Evolutionary conservation across 208 protist genomes (phyloP), one percentile per base, ranked within the genome.

Genomic region (Kentomonas sorsogonicus): DNA sequence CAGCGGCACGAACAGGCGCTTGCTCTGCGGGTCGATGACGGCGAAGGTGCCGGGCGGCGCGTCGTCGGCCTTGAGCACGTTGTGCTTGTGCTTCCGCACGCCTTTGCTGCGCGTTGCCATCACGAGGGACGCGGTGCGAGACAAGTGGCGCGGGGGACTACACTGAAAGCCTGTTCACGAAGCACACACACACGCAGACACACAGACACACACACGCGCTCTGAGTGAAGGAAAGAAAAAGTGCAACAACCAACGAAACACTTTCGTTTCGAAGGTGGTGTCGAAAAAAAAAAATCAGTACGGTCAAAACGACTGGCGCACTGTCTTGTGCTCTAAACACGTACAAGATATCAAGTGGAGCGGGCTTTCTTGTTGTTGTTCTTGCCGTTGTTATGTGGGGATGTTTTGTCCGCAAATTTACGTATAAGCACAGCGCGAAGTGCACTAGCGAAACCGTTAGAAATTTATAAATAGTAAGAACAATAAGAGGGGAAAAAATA

Each of bases 1-100:
- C 3, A 74, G 23, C 6, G 87, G 87, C 15, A 91, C 67, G 58
- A 89, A 83, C 1, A 91, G 76, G 13, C 71, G 80, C 58, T 79
- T 72, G 56, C 82, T 94, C 31, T 75, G 70, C 10, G 81, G 77
- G 63, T 94, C 87, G 57, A 94, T 89, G 26, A 94, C 83, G 10
- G 80, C 55, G 53, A 91, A 88, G 10, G 73, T 86, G 44, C 77
- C 77, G 0, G 50, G 44, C 2, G 86, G 83, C 18, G 68, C 72
- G 36, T 68, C 66, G 11, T 66, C 68, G 9, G 70, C 73, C 47
- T 72, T 83, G 15, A 93, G 72, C n/a, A 88, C 56, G n/a, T 65
- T 72, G 53, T 71, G n/a, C n/a, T n/a, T n/a, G 62, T 63, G 77
- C 60, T 48, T 63, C 20, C 54, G 63, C 36, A 51, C 61, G 30